phyloP scores from a whole-genome alignment of 2,329 filamentous ascomycete genomes.

The Phoma sp. region DNA sequence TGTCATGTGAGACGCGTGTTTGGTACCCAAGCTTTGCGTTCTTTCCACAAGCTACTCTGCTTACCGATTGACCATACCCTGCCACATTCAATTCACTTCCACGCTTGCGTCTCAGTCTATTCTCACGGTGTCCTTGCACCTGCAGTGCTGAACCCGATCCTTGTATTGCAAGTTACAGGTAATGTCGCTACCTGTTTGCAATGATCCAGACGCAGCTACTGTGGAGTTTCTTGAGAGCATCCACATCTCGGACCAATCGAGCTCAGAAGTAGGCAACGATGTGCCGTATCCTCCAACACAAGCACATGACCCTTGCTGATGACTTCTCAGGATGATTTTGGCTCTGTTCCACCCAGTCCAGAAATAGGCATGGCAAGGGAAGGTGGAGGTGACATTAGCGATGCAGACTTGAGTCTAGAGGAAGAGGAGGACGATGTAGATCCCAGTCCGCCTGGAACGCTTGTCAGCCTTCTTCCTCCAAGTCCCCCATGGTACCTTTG shows the following conservation, averaged over 20 bases:
- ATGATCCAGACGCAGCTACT: neutral
- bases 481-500: neutral
- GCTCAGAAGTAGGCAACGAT: neutral
- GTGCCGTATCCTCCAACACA: neutral
- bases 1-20: neutral
- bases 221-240: neutral
- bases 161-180: neutral
- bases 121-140: neutral
- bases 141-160: neutral
- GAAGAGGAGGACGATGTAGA: neutral
- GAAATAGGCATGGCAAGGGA: slow-evolving; percentile 5
- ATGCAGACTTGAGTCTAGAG: neutral
- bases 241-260: neutral
- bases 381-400: neutral
- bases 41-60: neutral
- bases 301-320: neutral
- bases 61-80: neutral
- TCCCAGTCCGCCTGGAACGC: neutral
- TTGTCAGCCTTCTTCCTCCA: neutral
- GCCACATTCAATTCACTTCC: neutral
- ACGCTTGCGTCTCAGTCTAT: neutral
- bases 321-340: neutral
- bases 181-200: slow-evolving; percentile 1
- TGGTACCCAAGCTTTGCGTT: neutral
- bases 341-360: neutral